Conservation (phyloP, 2,329 filamentous ascomycete genomes). For the Aspergillus thermomutatus region DNA sequence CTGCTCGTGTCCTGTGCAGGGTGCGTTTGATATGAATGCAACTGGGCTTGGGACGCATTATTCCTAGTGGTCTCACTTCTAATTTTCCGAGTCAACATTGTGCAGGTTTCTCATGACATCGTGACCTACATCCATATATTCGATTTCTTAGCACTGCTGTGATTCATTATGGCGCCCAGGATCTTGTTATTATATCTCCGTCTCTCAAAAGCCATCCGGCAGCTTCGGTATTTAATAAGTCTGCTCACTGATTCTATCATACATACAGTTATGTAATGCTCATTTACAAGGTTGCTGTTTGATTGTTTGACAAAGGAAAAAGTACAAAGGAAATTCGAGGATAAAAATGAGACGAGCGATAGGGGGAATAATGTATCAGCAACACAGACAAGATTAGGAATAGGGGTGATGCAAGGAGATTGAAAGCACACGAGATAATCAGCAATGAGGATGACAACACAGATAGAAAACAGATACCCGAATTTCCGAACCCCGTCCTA, state of each 20-base stretch:
- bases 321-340: background rate
- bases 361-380: background rate
- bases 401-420: background rate
- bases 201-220: background rate
- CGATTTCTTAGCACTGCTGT: background rate
- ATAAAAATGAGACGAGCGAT: background rate
- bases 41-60: background rate
- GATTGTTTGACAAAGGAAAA: background rate
- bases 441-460: background rate
- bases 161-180: background rate
- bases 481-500: conserved; percentile 17
- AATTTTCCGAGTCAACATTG: background rate
- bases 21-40: background rate
- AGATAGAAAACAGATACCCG: conserved; percentile 12
- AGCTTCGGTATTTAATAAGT: background rate
- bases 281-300: background rate
- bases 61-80: background rate
- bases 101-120: background rate
- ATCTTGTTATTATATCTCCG: background rate
- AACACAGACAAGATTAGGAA: background rate
- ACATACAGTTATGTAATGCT: background rate
- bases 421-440: background rate
- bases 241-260: background rate
- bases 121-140: background rate
- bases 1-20: conserved; percentile 8